Evolutionary conservation across 768 basidiomycete species (phyloP).

Genomic region (Suillus subaureus): DNA sequence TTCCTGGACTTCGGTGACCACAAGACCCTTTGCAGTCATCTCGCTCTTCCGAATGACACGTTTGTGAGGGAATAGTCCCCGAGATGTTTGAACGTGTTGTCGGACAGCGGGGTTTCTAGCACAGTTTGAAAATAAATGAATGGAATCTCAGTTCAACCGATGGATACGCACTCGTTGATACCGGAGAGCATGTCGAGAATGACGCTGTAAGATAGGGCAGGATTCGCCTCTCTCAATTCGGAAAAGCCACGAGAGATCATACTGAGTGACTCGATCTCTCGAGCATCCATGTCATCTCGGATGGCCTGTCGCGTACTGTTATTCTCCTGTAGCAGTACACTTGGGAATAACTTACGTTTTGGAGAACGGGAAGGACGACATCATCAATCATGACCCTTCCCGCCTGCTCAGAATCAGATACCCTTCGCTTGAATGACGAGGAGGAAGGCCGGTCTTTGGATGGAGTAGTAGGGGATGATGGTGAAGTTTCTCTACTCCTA

Average conservation of each 20-base stretch:
- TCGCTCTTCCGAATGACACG: slow-evolving; percentile 79
- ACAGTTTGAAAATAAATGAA: slow-evolving; percentile 11
- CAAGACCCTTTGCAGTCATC: slow-evolving; percentile 81
- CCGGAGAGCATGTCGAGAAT: slow-evolving; percentile 89
- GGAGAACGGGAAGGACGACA: slow-evolving; percentile 78
- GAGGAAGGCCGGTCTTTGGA: slow-evolving; percentile 34
- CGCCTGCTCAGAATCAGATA: slow-evolving; percentile 63
- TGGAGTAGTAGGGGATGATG: slow-evolving; percentile 43
- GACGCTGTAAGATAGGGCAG: slow-evolving; percentile 83
- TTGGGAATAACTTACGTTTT: slow-evolving; percentile 53
- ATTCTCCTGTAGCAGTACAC: not conserved
- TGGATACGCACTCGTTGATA: slow-evolving; percentile 79
- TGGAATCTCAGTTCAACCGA: slow-evolving; percentile 1
- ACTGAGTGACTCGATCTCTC: slow-evolving; percentile 85
- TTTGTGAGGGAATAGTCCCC: slow-evolving; percentile 78
- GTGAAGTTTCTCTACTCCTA: slow-evolving; percentile 52
- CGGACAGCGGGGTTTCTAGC: slow-evolving; percentile 75
- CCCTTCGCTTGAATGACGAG: slow-evolving; percentile 46
- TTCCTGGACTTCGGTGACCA: slow-evolving; percentile 83
- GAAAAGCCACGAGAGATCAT: slow-evolving; percentile 89
- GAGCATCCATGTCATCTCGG: slow-evolving; percentile 83
- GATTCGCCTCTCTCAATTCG: slow-evolving; percentile 81
- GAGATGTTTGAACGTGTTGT: slow-evolving; percentile 81
- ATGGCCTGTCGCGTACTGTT: slow-evolving; percentile 51
- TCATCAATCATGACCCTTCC: slow-evolving; percentile 77